Base-by-base conservation (phyloP, 2,329 filamentous ascomycete genomes). In the Zymoseptoria tritici region DNA sequence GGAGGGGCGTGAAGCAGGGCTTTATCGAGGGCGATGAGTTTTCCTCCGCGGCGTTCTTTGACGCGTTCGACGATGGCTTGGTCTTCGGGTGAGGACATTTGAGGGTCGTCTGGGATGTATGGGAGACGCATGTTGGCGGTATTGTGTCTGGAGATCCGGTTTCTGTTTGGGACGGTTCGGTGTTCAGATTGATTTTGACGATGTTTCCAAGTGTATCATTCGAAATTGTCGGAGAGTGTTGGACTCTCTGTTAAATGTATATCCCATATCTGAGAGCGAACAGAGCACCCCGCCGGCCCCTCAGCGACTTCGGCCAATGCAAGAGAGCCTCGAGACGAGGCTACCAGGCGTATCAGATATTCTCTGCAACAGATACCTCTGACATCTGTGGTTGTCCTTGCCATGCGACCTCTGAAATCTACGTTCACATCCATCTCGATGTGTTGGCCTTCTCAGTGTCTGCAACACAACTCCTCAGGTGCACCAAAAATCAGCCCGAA, bases 1-100 rank as follows among this genome's bases (percentile, higher is more conserved):
- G 80, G 78, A 50, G 80, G 81, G 3, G 81, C 78, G 52, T 53
- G 52, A 2, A 84, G 73, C 6, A 84, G 74, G 1, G 81, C 76
- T 22, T 78, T 77, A 66, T 85, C 82, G 9, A 84, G 76, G 5
- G 79, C 77, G 49, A 83, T 75, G 24, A 84, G 74, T 51, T 75
- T 76, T 20, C 77, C 75, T 24, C 79, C 81, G 62, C 82, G 75
- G 58, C 81, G 77, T 54, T 78, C 75, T 67, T 79, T 77, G 9
- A 84, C 76, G 49, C 79, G 77, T 55, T 78, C 72, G 50, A 83
- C 75, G 31, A 83, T 77, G 21, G 76, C 76, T 61, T 80, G 75
- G 66, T 83, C 80, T 46, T 79, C 76, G 49, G 74, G 67, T 26
- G 74, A 75, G 20, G 67, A 69, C 64, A 80, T 79, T 53, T 74